These are phyloP conservation scores for Casaregolazyma suthepensis DNA, from an alignment of 1,139 yeast species.

Conservation along the genomic window DNA sequence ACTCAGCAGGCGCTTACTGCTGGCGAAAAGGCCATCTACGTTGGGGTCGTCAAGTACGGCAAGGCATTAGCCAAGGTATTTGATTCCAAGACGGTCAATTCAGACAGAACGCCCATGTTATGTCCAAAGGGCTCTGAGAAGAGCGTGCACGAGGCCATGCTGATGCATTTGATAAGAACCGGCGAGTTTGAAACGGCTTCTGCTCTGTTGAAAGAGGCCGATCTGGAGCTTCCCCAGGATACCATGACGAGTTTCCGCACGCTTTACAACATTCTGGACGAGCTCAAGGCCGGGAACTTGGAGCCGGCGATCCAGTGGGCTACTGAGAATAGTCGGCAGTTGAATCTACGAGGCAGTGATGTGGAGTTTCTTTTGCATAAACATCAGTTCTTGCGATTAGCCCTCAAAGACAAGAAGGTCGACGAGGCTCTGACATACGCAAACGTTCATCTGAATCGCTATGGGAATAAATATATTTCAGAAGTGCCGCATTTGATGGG, in stretches of 20 bases:
- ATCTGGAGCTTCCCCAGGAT: conserved; percentile 27
- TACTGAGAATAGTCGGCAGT: conserved; percentile 25
- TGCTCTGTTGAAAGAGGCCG: conserved; percentile 31
- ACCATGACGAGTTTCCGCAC: conserved; percentile 33
- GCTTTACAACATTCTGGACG: conserved; percentile 34
- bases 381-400: conserved; percentile 43
- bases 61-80: conserved; percentile 31
- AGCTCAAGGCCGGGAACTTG: conserved; percentile 28
- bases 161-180: conserved; percentile 40
- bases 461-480: conserved; percentile 37
- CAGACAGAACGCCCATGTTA: conserved; percentile 30
- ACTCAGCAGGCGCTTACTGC: conserved; percentile 15
- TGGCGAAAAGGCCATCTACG: conserved; percentile 30
- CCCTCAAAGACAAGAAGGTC: conserved; percentile 24
- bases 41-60: conserved; percentile 30
- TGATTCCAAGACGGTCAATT: conserved; percentile 6
- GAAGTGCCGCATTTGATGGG: conserved; percentile 53
- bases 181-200: conserved; percentile 40
- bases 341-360: conserved; percentile 33
- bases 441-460: conserved; percentile 45
- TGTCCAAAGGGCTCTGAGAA: conserved; percentile 20
- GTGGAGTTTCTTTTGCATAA: conserved; percentile 62
- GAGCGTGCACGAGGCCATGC: conserved; percentile 35
- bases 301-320: conserved; percentile 43
- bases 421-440: conserved; percentile 50